Base-by-base conservation (phyloP, 2,329 filamentous ascomycete species). In the Hortaea werneckii region DNA sequence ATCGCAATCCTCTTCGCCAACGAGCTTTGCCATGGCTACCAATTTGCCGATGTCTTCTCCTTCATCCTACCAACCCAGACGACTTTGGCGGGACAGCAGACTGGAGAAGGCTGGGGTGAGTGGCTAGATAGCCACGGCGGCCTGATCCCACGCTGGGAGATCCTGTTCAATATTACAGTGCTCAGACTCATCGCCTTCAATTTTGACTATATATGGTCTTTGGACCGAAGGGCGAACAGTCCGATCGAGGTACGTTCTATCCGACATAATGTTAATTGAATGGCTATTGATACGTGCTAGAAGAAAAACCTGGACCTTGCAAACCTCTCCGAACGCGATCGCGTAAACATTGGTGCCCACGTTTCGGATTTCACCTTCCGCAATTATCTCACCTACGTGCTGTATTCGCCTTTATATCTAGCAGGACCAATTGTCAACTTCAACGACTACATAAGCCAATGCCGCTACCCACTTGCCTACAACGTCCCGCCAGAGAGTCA, bases 81-180 rank as follows among this genome's bases (percentile, higher is more conserved):
- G 20, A 60, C 66, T 7, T 57, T 65, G 20, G 54, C 65, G 0
- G 63, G 71, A 7, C 48, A 41, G n/a, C 45, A 45, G 9, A 8
- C 28, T 8, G 12, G 67, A 70, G 12, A 67, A 53, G 5, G 69
- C 13, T 83, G 83, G 72, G 88, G 81, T 6, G 70, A 72, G 38
- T 85, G 78, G 71, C 70, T 96, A 11, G 92, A 98, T 66, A 73
- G 75, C 43, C 83, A 83, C 53, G 81, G 87, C 6, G 92, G 92
- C 0, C 70, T 98, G n/a, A 81, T 94, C 62, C 74, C 83, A 0
- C 78, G 90, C 48, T 98, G 92, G 92, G 87, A 96, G 64, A 82
- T 98, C n/a, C 75, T 95, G 5, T 98, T 98, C 75, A 98, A 98
- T 60, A 80, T 98, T 50, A 95, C 90, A 3, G 83, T 96, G 27